Conservation (phyloP, 495 filamentous ascomycete genomes). For the Penicillium ochrochloron region DNA sequence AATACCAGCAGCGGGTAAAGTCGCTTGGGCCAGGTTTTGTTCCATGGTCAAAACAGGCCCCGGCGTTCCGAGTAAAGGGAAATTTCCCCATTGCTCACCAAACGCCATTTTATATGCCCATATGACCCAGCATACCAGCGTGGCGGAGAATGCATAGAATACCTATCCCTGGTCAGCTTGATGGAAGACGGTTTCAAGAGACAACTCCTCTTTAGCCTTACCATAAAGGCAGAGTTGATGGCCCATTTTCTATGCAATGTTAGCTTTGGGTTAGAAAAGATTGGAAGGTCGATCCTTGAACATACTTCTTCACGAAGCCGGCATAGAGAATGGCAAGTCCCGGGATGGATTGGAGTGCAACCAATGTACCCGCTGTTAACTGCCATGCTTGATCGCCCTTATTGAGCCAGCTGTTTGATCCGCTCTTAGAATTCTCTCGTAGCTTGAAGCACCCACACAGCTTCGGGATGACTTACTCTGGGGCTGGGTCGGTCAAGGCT, state of each 20-base stretch:
- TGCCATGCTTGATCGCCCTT: constrained; percentile 63
- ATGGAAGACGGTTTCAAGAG: background rate
- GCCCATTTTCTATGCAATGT: constrained; percentile 5
- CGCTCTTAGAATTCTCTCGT: background rate
- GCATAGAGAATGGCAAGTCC: constrained; percentile 61
- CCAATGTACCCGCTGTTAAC: constrained; percentile 57
- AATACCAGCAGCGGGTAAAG: constrained; percentile 47
- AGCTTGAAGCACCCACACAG: background rate
- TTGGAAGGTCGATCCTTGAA: background rate
- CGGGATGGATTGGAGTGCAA: constrained; percentile 57
- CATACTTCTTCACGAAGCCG: constrained; percentile 55
- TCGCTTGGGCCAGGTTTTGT: constrained; percentile 49
- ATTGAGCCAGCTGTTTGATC: constrained; percentile 45
- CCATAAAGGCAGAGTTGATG: constrained; percentile 14
- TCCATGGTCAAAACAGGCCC: constrained; percentile 54
- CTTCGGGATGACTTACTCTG: constrained; percentile 5
- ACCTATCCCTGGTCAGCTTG: constrained; percentile 14
- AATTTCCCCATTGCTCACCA: constrained; percentile 46
- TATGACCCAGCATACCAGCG: constrained; percentile 61
- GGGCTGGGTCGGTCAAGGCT: constrained; percentile 5
- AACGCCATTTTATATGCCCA: constrained; percentile 60
- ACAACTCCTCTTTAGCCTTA: background rate
- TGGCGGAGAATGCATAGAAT: constrained; percentile 59
- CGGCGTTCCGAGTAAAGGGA: constrained; percentile 57
- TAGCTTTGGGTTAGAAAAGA: background rate